Evolutionary conservation across 306 rosid genomes (phyloP).

Genomic region (Ormosia semicastrata): DNA sequence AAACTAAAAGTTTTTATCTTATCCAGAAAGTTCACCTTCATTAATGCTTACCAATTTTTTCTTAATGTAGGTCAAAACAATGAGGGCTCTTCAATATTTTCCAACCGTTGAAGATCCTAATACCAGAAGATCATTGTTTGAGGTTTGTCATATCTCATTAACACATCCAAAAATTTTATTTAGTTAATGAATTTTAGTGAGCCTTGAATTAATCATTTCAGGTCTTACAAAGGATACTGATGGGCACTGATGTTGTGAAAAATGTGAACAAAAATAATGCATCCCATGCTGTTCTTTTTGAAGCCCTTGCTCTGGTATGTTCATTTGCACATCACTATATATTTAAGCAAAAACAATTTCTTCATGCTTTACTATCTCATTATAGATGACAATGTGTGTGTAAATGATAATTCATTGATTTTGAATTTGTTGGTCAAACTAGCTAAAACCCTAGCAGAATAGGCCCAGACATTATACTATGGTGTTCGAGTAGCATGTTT

Average conservation of each 20-base stretch:
- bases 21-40: background rate
- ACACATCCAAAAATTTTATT: background rate
- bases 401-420: slow-evolving; percentile 4
- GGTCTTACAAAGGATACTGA: slow-evolving; percentile 96
- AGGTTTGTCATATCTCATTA: slow-evolving; percentile 54
- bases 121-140: slow-evolving; percentile 95
- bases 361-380: background rate
- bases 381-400: background rate
- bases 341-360: background rate
- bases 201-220: slow-evolving; percentile 47
- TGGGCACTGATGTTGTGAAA: slow-evolving; percentile 99
- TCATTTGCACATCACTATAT: background rate
- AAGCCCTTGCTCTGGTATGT: slow-evolving; percentile 98
- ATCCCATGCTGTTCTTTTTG: slow-evolving; percentile 98
- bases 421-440: background rate
- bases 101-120: slow-evolving; percentile 97
- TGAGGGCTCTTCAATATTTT: slow-evolving; percentile 97
- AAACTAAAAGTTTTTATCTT: background rate
- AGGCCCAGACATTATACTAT: background rate
- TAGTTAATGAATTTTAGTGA: slow-evolving; percentile 20
- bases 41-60: slow-evolving; percentile 29
- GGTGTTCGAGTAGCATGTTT: background rate
- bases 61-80: slow-evolving; percentile 79
- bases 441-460: background rate
- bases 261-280: slow-evolving; percentile 99